Percentiles rank a stretch among this genome's conserved stretches.
These are phyloP conservation scores for Durio zibethinus DNA, from an alignment of 345 rosid genomes.

Conservation along the genomic window DNA sequence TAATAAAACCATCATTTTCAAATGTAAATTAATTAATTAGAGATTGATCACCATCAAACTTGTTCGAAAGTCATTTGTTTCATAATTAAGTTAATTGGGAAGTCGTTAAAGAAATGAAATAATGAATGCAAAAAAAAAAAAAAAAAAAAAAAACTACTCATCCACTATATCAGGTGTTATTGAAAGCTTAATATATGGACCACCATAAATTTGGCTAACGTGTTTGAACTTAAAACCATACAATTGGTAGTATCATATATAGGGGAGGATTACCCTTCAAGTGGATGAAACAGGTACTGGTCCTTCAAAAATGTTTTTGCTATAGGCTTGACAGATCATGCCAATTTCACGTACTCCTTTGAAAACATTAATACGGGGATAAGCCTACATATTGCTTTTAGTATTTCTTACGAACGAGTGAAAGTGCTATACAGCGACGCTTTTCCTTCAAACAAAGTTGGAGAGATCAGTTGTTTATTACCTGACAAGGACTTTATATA, in stretches of 20 bases:
- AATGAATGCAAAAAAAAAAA: not conserved
- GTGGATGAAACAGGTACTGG: not conserved
- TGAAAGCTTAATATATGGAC: not conserved
- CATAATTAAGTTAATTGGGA: not conserved
- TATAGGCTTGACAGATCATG: not conserved
- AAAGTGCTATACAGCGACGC: not conserved
- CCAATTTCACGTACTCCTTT: not conserved
- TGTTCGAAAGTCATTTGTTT: not conserved
- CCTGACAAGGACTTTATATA: not conserved
- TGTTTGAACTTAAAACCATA: constrained; percentile 6
- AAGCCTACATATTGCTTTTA: not conserved
- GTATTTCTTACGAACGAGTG: not conserved
- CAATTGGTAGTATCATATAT: no score
- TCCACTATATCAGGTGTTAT: not conserved
- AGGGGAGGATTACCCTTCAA: not conserved
- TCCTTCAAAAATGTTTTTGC: not conserved
- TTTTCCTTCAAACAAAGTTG: not conserved
- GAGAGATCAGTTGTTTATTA: not conserved
- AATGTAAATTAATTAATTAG: not conserved
- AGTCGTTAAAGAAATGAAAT: not conserved
- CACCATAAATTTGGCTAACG: not conserved
- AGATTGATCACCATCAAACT: not conserved
- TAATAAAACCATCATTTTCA: not conserved
- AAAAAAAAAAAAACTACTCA: not conserved
- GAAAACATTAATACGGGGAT: not conserved